Evolutionary conservation across 768 basidiomycete species (phyloP).

Genomic region (Inosperma sp.): DNA sequence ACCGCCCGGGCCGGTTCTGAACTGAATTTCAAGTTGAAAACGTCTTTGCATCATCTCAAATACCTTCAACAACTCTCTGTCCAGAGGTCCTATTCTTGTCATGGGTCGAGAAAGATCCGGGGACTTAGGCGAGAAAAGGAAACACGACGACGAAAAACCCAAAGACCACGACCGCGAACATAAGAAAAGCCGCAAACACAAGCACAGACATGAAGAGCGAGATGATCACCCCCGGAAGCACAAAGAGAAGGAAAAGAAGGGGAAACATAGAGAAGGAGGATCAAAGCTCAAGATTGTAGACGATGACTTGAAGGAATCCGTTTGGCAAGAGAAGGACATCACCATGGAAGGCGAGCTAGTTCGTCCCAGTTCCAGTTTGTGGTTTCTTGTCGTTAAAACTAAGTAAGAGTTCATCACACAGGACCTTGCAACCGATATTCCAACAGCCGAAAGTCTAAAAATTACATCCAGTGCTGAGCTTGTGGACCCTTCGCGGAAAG

Average conservation of each 20-base stretch:
- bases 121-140: conserved; percentile 28
- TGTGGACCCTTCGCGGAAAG: conserved; percentile 45
- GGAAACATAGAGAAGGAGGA: conserved; percentile 39
- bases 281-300: conserved; percentile 51
- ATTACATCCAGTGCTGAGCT: conserved; percentile 58
- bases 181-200: conserved; percentile 48
- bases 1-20: not conserved
- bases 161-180: conserved; percentile 39
- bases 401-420: conserved; percentile 23
- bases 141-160: conserved; percentile 6
- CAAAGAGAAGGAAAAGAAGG: conserved; percentile 35
- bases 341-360: conserved; percentile 74
- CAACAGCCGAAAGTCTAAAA: conserved; percentile 66
- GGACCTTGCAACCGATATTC: conserved; percentile 70
- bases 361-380: conserved; percentile 32
- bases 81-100: conserved; percentile 7
- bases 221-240: no score
- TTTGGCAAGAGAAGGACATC: conserved; percentile 89
- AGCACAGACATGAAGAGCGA: conserved; percentile 39
- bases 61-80: not conserved
- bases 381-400: conserved; percentile 10
- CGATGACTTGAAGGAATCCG: conserved; percentile 68
- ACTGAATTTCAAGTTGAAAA: not conserved
- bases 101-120: conserved; percentile 33
- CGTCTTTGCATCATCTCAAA: not conserved